A percentile compares a stretch with the other conserved stretches of the same genome.
These are phyloP conservation scores for Colletotrichum cereale DNA, from an alignment of 2,329 filamentous ascomycete species.

Conservation along the genomic window DNA sequence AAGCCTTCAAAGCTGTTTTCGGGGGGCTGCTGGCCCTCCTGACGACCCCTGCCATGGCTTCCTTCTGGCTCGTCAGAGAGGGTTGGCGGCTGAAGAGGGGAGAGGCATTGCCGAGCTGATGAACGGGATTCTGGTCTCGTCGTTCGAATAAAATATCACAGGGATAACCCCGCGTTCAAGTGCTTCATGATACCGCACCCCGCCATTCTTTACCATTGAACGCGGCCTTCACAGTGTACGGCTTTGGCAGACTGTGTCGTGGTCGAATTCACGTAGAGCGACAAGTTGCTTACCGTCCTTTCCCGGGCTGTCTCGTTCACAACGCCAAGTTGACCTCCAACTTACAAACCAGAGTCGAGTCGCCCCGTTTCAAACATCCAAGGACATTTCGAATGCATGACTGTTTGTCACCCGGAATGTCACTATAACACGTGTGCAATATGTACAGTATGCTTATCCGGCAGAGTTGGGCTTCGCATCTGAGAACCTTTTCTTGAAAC, in stretches of 20 bases:
- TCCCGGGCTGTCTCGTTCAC: background rate
- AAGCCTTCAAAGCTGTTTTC: conserved; percentile 63
- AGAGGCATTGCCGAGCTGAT: background rate
- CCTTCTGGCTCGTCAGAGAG: conserved; percentile 64
- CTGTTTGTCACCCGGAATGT: background rate
- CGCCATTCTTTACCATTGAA: background rate
- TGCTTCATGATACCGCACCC: background rate
- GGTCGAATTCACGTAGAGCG: background rate
- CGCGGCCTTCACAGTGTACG: background rate
- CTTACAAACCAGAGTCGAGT: background rate
- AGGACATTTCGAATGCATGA: background rate
- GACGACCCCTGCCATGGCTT: conserved; percentile 61
- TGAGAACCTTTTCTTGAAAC: background rate
- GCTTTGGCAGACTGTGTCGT: background rate
- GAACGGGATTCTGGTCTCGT: background rate
- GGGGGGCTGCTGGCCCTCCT: conserved; percentile 60
- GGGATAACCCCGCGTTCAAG: background rate
- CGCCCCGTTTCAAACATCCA: background rate
- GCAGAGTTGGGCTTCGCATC: background rate
- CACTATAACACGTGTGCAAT: background rate
- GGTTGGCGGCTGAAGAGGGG: conserved; percentile 55
- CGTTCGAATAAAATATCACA: background rate
- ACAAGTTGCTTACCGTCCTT: no score
- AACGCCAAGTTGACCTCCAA: background rate
- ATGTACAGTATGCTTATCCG: no score